Conservation (phyloP, 1,139 yeast species). For the Yamadazyma triangularis region DNA sequence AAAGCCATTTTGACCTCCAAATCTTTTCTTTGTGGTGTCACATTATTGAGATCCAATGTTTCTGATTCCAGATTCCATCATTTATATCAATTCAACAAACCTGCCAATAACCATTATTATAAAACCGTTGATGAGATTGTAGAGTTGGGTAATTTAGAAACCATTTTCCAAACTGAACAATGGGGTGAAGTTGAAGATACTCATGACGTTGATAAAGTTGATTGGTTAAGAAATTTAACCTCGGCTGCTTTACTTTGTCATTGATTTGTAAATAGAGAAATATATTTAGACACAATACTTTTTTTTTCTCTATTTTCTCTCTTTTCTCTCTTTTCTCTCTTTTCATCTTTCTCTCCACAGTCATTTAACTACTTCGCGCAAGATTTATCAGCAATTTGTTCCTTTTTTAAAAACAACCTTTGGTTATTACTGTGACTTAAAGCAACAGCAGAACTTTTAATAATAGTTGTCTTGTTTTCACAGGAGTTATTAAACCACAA, state of each 20-base stretch:
- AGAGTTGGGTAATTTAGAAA: slow-evolving; percentile 75
- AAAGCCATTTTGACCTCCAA: slow-evolving; percentile 81
- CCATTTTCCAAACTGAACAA: slow-evolving; percentile 73
- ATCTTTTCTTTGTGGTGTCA: slow-evolving; percentile 76
- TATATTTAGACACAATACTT: too few species aligned
- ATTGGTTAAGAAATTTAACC: slow-evolving; percentile 75
- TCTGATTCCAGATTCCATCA: slow-evolving; percentile 15
- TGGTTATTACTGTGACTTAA: too few species aligned
- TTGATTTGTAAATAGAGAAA: slow-evolving; percentile 5
- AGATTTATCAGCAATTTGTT: too few species aligned
- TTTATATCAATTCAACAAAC: slow-evolving; percentile 35
- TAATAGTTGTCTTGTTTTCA: too few species aligned
- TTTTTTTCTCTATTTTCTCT: too few species aligned
- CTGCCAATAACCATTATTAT: slow-evolving; percentile 22
- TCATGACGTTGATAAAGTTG: slow-evolving; percentile 92
- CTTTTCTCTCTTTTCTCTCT: too few species aligned
- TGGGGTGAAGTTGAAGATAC: slow-evolving; percentile 99
- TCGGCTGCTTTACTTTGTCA: slow-evolving; percentile 64
- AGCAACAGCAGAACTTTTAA: too few species aligned
- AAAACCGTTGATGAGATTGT: slow-evolving; percentile 66
- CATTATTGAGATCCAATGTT: slow-evolving; percentile 36
- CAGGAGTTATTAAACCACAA: too few species aligned
- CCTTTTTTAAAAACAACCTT: too few species aligned
- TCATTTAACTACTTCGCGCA: too few species aligned
- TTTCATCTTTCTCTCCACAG: too few species aligned